Evolutionary conservation across 352 stramenopile species (phyloP), one percentile per base, ranked within the genome.

Genomic region (Pythium dissotocum): DNA sequence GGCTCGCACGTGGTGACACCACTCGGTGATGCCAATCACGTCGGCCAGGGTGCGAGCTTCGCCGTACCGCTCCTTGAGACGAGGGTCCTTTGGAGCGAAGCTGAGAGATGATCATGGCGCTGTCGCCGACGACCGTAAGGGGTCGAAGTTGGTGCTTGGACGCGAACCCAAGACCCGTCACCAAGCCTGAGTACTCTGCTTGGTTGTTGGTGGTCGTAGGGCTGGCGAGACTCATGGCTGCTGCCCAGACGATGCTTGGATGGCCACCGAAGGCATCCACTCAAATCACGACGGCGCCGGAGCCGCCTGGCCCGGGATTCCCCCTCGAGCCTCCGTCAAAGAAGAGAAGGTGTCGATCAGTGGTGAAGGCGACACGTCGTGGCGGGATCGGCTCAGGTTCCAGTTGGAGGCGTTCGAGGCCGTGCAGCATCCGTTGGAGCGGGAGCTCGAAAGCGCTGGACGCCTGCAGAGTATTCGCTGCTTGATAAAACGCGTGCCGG

Each of bases 51-150:
- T 6, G 9, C 24, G 10, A 6, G 58, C 28, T 9, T 26, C 4
- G 1, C 14, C 32, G 28, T 62, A 55, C 1, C 36, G 10, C 4
- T 5, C 36, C 10, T n/a, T n/a, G 21, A 55, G 42, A 52, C 5
- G 4, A 0, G 2, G 24, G 13, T 36, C 8, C 1, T n/a, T 24
- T 5, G 58, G 58, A 12, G 58, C 4, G 3, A 2, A 55, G n/a
- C 30, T 55, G 38, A 14, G 4, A 2, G n/a, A 63, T 53, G 32
- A 63, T 63, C 21, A 63, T 24, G 0, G 12, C 0, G 26, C 58
- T 63, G 30, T 63, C 58, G 44, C 58, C 58, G 26, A 63, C 46
- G 14, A 44, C 58, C 7, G 28, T 26, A 1, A 63, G 24, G 0
- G 42, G 38, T 2, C 6, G 5, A 5, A 21, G 24, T 10, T 30